Conservation (phyloP, 306 rosid species). For the Abrus pulchellus region DNA sequence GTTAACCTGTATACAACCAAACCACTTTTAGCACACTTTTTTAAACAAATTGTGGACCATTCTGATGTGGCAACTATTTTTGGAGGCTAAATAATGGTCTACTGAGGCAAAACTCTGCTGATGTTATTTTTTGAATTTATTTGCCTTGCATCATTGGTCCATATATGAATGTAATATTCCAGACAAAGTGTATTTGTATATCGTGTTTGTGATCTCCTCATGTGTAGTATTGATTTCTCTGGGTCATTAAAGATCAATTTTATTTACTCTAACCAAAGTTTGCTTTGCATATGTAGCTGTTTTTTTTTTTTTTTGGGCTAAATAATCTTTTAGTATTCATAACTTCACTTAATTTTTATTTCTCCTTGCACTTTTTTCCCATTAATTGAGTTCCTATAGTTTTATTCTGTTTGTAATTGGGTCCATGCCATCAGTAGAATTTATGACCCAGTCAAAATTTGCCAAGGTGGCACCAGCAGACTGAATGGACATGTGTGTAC, state of each 20-base stretch:
- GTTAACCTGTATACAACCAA: background rate
- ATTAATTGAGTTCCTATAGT: background rate
- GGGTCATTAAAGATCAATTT: background rate
- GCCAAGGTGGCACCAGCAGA: background rate
- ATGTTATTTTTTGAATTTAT: background rate
- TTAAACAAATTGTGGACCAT: background rate
- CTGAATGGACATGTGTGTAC: background rate
- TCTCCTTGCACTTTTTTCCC: background rate
- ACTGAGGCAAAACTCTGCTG: background rate
- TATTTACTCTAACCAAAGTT: background rate
- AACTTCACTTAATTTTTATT: background rate
- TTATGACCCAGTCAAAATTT: background rate
- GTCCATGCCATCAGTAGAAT: background rate
- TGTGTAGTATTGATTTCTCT: background rate
- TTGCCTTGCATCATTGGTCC: no score
- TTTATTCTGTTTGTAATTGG: background rate
- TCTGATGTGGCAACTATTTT: background rate
- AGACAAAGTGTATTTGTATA: no score
- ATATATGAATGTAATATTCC: no score
- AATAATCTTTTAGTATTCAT: background rate
- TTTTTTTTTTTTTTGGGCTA: background rate
- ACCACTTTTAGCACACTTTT: background rate
- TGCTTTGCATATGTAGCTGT: background rate
- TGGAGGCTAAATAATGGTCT: constrained; percentile 6
- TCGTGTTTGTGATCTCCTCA: no score